Conservation (phyloP, 75 land plant genomes). For the Selaginella tamariscina region DNA sequence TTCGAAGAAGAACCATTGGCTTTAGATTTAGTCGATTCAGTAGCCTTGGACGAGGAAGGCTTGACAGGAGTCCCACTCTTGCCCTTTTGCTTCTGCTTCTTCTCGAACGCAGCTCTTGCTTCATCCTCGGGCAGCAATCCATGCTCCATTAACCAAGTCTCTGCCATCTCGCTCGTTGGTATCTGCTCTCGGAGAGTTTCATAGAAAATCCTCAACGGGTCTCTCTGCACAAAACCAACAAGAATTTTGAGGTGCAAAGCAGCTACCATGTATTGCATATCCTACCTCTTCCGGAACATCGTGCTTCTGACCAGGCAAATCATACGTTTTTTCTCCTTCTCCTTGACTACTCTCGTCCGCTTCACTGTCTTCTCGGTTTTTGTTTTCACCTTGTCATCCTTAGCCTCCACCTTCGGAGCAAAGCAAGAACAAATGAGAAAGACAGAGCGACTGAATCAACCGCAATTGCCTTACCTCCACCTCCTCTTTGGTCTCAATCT, state of each 20-base stretch:
- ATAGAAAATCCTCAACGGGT: slow-evolving; percentile 83
- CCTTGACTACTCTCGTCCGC: slow-evolving; percentile 15
- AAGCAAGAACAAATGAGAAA: too few relatives aligned
- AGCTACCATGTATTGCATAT: not conserved
- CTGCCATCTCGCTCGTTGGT: slow-evolving; percentile 92
- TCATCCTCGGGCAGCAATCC: slow-evolving; percentile 40
- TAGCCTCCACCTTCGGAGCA: not conserved
- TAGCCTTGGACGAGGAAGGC: slow-evolving; percentile 4
- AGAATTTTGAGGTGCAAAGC: not conserved
- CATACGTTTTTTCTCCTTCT: slow-evolving; percentile 49
- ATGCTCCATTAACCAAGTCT: slow-evolving; percentile 74
- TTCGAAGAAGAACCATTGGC: not conserved
- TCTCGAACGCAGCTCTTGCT: slow-evolving; percentile 50
- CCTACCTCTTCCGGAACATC: slow-evolving; percentile 73
- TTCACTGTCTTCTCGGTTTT: not conserved
- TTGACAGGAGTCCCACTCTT: slow-evolving; percentile 29
- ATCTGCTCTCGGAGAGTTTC: slow-evolving; percentile 61
- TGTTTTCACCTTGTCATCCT: not conserved
- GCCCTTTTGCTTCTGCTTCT: slow-evolving; percentile 40
- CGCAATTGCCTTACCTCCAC: not conserved
- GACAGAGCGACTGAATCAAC: too few relatives aligned
- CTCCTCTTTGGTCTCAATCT: not conserved
- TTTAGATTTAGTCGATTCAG: not conserved
- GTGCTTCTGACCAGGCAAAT: slow-evolving; percentile 83
- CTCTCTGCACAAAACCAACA: slow-evolving; percentile 47